Conservation (phyloP, 2,329 filamentous ascomycete genomes). For the Talaromyces verruculosus region DNA sequence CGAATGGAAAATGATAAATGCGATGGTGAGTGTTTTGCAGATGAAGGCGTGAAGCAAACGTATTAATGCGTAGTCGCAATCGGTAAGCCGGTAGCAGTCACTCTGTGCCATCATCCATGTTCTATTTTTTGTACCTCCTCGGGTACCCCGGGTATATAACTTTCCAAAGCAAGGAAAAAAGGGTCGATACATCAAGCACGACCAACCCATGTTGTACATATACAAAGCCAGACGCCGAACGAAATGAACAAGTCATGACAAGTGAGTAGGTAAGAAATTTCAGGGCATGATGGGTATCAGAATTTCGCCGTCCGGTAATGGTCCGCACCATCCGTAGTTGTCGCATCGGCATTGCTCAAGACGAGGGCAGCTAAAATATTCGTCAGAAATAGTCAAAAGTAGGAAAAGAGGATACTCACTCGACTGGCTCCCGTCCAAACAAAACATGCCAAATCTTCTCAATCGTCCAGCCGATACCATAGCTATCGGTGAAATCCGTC, state of each 20-base stretch:
- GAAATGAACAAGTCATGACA: slow-evolving; percentile 5
- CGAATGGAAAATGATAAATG: background rate
- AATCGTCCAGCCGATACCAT: slow-evolving; percentile 34
- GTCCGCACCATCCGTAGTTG: slow-evolving; percentile 34
- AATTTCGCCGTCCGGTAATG: slow-evolving; percentile 29
- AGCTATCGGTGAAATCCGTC: slow-evolving; percentile 33
- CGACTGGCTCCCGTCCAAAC: slow-evolving; percentile 32
- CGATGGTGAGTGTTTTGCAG: background rate
- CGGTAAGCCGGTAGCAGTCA: background rate
- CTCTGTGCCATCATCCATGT: slow-evolving; percentile 1
- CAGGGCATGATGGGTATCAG: slow-evolving; percentile 21
- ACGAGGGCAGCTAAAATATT: slow-evolving; percentile 28
- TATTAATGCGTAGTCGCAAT: background rate
- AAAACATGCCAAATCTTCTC: slow-evolving; percentile 38
- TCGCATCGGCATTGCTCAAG: slow-evolving; percentile 35
- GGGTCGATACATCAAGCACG: slow-evolving; percentile 5
- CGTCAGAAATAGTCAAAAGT: background rate
- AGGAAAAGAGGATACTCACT: slow-evolving; percentile 25
- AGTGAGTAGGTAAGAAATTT: background rate
- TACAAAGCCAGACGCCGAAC: slow-evolving; percentile 8
- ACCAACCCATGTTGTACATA: slow-evolving; percentile 11
- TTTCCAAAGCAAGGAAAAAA: slow-evolving; percentile 2
- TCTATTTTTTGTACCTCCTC: slow-evolving; percentile 2
- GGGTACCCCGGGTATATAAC: slow-evolving; percentile 6
- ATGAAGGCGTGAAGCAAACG: background rate